A percentile compares a stretch with the other conserved stretches of the same genome.
These are phyloP conservation scores for Leccinum longicurvipes DNA, from an alignment of 768 basidiomycete species.

Conservation along the genomic window DNA sequence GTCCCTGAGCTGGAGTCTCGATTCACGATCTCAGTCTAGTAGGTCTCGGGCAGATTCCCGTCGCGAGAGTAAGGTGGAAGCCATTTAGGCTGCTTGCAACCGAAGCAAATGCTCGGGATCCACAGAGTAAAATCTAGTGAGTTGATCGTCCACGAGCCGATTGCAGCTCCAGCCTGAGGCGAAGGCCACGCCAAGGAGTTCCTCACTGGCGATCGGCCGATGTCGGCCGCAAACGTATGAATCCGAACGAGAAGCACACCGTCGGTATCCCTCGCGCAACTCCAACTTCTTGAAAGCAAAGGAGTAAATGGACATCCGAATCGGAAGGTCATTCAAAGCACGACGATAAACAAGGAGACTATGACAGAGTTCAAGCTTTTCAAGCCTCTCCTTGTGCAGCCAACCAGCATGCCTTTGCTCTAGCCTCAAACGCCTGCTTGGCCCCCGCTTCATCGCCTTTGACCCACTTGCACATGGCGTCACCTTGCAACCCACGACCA, in stretches of 20 bases:
- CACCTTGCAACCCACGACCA: constrained; percentile 48
- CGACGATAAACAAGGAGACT: neutral
- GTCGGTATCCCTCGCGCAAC: neutral
- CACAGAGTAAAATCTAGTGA: neutral
- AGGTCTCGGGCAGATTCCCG: neutral
- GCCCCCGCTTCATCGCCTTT: constrained; percentile 41
- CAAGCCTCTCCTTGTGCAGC: constrained; percentile 38
- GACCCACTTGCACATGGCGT: constrained; percentile 46
- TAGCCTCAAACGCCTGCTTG: constrained; percentile 38
- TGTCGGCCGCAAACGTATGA: neutral
- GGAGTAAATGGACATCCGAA: neutral
- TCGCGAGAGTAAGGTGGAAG: neutral
- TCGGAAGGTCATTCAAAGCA: neutral
- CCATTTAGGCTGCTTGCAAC: neutral
- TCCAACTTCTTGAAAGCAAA: neutral
- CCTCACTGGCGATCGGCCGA: neutral
- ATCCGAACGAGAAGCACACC: neutral
- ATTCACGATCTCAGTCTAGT: neutral
- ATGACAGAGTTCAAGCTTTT: neutral
- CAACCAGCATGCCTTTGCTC: constrained; percentile 42
- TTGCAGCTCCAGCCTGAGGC: neutral
- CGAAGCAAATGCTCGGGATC: neutral
- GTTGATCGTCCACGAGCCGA: neutral
- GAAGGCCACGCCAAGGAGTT: neutral
- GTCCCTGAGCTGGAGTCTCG: neutral